Evolutionary conservation across 805 yeast genomes (phyloP), one percentile per base, ranked within the genome.

Genomic region (Myxozyma monticola): DNA sequence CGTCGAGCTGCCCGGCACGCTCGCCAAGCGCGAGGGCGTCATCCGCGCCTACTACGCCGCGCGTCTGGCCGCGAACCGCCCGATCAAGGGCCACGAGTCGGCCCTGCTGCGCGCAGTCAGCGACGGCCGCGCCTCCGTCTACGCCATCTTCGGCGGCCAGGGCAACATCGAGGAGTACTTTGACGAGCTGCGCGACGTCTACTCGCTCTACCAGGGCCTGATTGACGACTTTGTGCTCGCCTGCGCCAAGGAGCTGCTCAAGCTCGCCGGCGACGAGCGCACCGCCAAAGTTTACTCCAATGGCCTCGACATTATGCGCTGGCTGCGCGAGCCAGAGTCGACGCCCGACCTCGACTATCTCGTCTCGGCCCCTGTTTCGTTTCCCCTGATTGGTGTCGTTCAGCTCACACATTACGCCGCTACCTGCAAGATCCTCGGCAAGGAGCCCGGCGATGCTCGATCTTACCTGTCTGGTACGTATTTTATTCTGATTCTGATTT

Each of bases 131-230:
- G 87, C 90, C 38, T 74, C 76, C 54, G 70, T 90, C 49, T 81
- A 78, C 53, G 96, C 97, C 57, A 82, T 93, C 61, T 93, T 91
- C 64, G 99, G 99, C 68, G 99, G 99, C 65, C 99, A 93, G 76
- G 99, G 99, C 72, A 91, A 88, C 75, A 84, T 95, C 45, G 98
- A 93, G 67, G 97, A 93, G 68, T 93, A 88, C 75, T 93, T 93
- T 63, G 96, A 90, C 68, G 99, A 93, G 75, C 79, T 93, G 67
- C 83, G 96, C 68, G 95, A 88, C 59, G 69, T 90, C 52, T 84
- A 86, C 75, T 73, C 79, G 58, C 77, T 83, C 51, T 93, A 93
- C 76, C 77, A 83, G 59, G 86, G 87, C 24, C 75, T 91, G 56
- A 74, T 89, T 48, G 70, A 77, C 21, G 91, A 85, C 62, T 80